Evolutionary conservation across 1,284 basidiomycete genomes (phyloP), one percentile per base, ranked within the genome.

Genomic region (Cryptococcus depauperatus): DNA sequence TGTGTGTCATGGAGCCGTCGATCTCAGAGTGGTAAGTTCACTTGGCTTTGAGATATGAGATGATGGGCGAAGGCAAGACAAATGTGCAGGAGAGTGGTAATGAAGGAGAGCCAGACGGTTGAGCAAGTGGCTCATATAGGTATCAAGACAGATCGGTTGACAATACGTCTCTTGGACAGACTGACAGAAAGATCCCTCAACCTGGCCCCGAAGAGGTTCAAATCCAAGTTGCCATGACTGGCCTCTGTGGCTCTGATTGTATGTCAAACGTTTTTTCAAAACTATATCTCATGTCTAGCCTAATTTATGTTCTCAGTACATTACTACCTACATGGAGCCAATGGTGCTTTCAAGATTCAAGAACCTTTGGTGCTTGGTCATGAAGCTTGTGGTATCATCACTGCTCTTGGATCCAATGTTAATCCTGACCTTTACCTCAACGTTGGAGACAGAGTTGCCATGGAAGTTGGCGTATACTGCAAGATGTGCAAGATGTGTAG

Each of bases 391-490:
- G 91, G 91, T 30, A 73, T 87, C 51, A 56, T 69, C 54, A 63
- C 64, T 4, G 56, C 62, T 19, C 48, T 69, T 23, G 62, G 62
- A 18, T 44, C 58, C 18, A 47, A 54, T 27, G 54, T 58, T 1
- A 58, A 61, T 27, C 28, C 53, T 1, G 47, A 51, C n/a, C 55
- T 53, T 22, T 51, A 53, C 9, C 73, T 95, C 52, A 73, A 77
- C 21, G 78, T 84, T 21, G 91, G 92, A 38, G 85, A 91, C 70
- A 80, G 87, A 40, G 90, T 97, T 41, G 92, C 91, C 14, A 85
- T 96, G 64, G 92, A 97, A 69, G 85, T 88, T 10, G 92, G 92
- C 33, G 79, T 91, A 61, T 82, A 82, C 76, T 96, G 91, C 74
- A 79, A 79, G 48, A 75, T 75, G 37, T 77, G 76, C 59, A 57